Evolutionary conservation across 208 protist species (phyloP).

Genomic region (Strigomonas culicis): DNA sequence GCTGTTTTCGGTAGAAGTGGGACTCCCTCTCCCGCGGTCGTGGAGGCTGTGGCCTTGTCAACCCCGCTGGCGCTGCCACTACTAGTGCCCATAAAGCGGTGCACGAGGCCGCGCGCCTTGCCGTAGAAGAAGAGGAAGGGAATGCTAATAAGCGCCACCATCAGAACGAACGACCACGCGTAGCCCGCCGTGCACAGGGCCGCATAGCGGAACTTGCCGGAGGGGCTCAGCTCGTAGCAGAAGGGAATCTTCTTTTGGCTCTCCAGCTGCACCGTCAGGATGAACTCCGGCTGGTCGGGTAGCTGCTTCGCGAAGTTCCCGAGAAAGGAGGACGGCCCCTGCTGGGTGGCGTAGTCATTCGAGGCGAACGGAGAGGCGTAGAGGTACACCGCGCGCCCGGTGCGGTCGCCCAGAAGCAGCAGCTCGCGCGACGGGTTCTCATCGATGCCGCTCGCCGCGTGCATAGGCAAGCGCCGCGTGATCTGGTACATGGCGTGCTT

Average conservation of each 20-base stretch:
- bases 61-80: too few relatives aligned
- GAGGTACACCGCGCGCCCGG: conserved; percentile 53
- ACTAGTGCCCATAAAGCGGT: too few relatives aligned
- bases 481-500: conserved; percentile 35
- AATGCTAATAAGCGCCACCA: conserved; percentile 28
- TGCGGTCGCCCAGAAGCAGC: conserved; percentile 75
- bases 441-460: conserved; percentile 78
- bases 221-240: conserved; percentile 76
- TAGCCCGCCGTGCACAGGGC: conserved; percentile 74
- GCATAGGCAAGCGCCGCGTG: conserved; percentile 34
- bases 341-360: conserved; percentile 23
- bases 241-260: conserved; percentile 78
- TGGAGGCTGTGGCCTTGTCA: too few relatives aligned
- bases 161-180: conserved; percentile 54
- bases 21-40: too few relatives aligned
- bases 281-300: conserved; percentile 85
- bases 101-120: conserved; percentile 7
- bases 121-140: conserved; percentile 26
- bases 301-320: conserved; percentile 66
- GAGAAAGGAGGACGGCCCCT: conserved; percentile 51
- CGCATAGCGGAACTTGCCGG: conserved; percentile 72
- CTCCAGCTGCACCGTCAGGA: conserved; percentile 68
- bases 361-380: conserved; percentile 71
- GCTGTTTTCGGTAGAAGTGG: neutral
- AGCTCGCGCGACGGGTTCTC: conserved; percentile 73